Evolutionary conservation across 2,329 filamentous ascomycete species (phyloP).

Genomic region (Aschersonia sp.): DNA sequence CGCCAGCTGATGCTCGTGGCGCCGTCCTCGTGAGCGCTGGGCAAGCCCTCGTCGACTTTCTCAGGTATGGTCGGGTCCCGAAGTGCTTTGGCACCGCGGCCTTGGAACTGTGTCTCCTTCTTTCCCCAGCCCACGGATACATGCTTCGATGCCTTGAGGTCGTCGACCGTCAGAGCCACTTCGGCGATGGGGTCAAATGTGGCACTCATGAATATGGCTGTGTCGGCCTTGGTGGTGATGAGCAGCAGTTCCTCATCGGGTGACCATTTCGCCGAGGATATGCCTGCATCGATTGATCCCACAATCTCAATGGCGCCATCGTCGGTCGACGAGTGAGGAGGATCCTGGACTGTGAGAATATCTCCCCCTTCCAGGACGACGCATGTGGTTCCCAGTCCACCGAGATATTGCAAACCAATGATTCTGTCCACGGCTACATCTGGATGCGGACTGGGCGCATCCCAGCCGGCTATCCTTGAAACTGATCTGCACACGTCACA

Average conservation of each 20-base stretch:
- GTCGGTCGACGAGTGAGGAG: constrained; percentile 12
- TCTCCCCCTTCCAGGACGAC: constrained; percentile 82
- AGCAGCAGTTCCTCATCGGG: constrained; percentile 86
- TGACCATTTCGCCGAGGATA: constrained; percentile 82
- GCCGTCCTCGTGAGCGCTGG: constrained; percentile 62
- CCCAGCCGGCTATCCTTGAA: constrained; percentile 63
- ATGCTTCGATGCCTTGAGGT: constrained; percentile 78
- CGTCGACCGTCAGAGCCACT: constrained; percentile 55
- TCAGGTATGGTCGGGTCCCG: constrained; percentile 92
- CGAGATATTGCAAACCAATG: constrained; percentile 70
- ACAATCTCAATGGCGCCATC: constrained; percentile 83
- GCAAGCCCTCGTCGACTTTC: constrained; percentile 68
- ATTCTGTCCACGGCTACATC: constrained; percentile 63
- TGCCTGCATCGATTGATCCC: constrained; percentile 84
- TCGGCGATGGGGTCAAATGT: constrained; percentile 76
- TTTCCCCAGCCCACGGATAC: constrained; percentile 98
- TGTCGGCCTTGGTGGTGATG: constrained; percentile 65
- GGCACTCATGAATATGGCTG: constrained; percentile 83
- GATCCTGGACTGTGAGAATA: constrained; percentile 71
- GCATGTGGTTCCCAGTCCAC: constrained; percentile 63
- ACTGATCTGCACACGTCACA: constrained; percentile 11
- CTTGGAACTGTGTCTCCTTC: constrained; percentile 94
- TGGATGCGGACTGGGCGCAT: constrained; percentile 67
- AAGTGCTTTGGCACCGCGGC: constrained; percentile 71
- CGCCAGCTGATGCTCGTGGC: constrained; percentile 74